Evolutionary conservation across 371 early-diverging fungal genomes (phyloP), one percentile per base, ranked within the genome.

Genomic region (Actinomortierella wolfii): DNA sequence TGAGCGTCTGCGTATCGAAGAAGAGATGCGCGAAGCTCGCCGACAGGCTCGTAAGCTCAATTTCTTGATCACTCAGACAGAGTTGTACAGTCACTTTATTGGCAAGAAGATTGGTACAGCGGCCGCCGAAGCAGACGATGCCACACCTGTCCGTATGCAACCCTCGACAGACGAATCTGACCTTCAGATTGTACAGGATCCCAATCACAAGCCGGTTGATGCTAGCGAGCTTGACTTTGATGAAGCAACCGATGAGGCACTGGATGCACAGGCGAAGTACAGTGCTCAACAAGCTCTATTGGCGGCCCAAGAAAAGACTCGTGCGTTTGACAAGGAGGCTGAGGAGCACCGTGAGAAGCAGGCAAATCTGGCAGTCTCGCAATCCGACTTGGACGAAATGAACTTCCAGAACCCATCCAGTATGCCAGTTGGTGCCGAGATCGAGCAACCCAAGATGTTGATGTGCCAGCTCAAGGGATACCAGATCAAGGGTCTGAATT

Each of bases 401-500:
- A 90, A 93, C 71, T 90, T 93, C 71, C 89, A 89, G 70, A 86
- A 91, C 53, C 94, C 94, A 0, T 84, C 91, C 24, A 90, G 89
- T 64, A 84, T 92, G 86, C 85, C 87, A 14, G 82, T 85, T 2
- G 85, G 80, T 5, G 76, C 83, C 13, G 91, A 92, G 60, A 86
- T 92, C 47, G 76, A 85, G 41, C 96, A 96, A 76, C 97, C 97
- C 15, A 83, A 80, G 26, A 92, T 96, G 86, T 81, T 98, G 29
- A 92, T 91, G 81, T 92, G 93, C 64, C 86, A 88, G 62, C 83
- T 98, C 14, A 96, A 95, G 71, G 87, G 89, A 43, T 97, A 99
- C 77, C 99, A 99, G 78, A 78, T 99, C 50, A 95, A 98, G 79
- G 99, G 99, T 21, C 84, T 99, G 24, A 97, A 96, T 76, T 99